A percentile compares a stretch with the other conserved stretches of the same genome.
phyloP scores from a whole-genome alignment of 148 eudicot species.

The Rhododendron vialii region DNA sequence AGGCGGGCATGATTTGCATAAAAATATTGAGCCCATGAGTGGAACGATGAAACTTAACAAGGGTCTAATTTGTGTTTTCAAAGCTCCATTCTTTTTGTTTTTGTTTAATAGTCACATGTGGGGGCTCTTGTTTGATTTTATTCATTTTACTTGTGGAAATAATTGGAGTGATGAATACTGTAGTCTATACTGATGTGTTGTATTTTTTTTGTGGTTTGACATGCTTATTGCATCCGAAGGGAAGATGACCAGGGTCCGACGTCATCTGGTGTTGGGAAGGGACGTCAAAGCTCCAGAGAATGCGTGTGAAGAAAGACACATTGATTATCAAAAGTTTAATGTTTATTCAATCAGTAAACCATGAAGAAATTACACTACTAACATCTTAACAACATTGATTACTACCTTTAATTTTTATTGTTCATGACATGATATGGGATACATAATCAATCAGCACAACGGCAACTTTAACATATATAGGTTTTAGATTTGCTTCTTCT shows the following conservation, averaged over 20 bases:
- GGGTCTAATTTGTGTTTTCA: background rate
- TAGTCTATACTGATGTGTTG: background rate
- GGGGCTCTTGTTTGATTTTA: background rate
- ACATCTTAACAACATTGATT: background rate
- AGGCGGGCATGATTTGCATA: background rate
- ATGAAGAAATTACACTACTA: background rate
- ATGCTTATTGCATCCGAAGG: background rate
- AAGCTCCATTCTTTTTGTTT: background rate
- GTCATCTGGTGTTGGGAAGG: background rate
- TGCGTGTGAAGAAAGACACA: background rate
- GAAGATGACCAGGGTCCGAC: too few relatives aligned
- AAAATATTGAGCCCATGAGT: too few relatives aligned
- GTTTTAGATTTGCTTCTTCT: conserved; percentile 28
- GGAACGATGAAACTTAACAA: background rate
- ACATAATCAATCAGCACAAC: background rate
- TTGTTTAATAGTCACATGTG: background rate
- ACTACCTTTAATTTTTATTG: background rate
- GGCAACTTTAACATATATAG: background rate
- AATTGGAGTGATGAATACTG: background rate
- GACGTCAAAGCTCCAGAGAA: background rate
- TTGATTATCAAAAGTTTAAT: background rate
- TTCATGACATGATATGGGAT: background rate
- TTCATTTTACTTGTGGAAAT: background rate
- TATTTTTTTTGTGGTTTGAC: background rate
- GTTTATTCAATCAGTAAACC: background rate